Base-by-base conservation (phyloP, 1,139 yeast species). In the Scheffersomyces titani region DNA sequence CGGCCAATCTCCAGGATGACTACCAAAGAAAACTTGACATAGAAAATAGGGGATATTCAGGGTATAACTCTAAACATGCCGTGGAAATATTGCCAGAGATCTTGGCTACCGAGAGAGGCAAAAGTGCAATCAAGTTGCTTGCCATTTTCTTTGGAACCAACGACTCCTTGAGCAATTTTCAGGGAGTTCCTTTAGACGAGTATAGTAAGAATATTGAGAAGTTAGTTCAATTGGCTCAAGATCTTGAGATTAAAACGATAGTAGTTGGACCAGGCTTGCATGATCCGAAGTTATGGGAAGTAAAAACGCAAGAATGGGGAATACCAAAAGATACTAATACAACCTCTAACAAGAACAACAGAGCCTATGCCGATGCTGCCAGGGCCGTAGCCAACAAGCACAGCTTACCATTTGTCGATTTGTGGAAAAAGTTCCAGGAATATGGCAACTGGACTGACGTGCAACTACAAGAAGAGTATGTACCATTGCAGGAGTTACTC, bases 121-220 rank as follows among this genome's bases (percentile, higher is more conserved):
- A 63, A 3, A 61, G 65, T 2, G 57, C 61, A 36, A 57, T 72
- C 52, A 65, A 68, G 51, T 61, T 87, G 21, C 77, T 82, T 58
- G 80, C 85, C 0, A 71, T 90, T 2, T 89, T 87, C 69, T 84
- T 89, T 63, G 96, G 96, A 1, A 80, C 94, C 5, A 90, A 90
- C 65, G 97, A 90, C 67, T 85, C 90, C 0, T 63, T 74, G 3
- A 78, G 77, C 36, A 68, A 72, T 5, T 70, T 74, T n/a, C 94
- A 88, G 66, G 74, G 75, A 30, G 90, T 89, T 1, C 78, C 81
- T 1, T 50, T 86, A 16, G 77, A 71, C 0, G 75, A 80, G 56
- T 89, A 72, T 65, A 56, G 68, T 21, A 72, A 70, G 6, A 89
- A 89, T 64, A 71, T 82, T 55, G 65, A 63, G 13, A 60, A 59